phyloP scores from a whole-genome alignment of 2,329 filamentous ascomycete species.

The Hypomyces rosellus region DNA sequence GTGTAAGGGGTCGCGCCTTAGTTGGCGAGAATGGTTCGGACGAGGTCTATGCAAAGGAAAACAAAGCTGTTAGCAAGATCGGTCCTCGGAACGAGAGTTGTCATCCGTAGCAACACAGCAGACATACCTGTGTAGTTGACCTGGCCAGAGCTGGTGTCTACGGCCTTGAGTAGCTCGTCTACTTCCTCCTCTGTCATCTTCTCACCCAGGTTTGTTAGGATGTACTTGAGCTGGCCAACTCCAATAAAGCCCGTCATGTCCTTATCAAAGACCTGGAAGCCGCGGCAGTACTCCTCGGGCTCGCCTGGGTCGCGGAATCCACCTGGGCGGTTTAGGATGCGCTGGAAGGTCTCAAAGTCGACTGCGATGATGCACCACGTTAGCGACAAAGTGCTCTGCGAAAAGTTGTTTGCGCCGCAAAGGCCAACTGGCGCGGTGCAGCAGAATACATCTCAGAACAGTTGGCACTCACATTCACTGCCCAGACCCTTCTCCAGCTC shows the following conservation, averaged over 20 bases:
- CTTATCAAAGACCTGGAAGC: conserved; percentile 99
- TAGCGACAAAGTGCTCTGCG: conserved; percentile 1
- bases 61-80: background rate
- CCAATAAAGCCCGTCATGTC: conserved; percentile 98
- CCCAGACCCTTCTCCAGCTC: conserved; percentile 89
- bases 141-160: conserved; percentile 92
- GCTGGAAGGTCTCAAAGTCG: conserved; percentile 95
- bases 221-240: conserved; percentile 95
- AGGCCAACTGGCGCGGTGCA: background rate
- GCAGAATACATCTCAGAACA: background rate
- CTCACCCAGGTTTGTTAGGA: conserved; percentile 95
- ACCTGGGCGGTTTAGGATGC: conserved; percentile 92
- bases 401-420: background rate
- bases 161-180: conserved; percentile 95
- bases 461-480: conserved; percentile 69
- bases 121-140: conserved; percentile 89
- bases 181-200: conserved; percentile 99
- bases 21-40: conserved; percentile 81
- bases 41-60: conserved; percentile 54
- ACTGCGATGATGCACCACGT: conserved; percentile 46
- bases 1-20: conserved; percentile 33
- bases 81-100: no score
- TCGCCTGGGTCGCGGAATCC: conserved; percentile 98
- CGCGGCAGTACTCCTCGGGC: conserved; percentile 95
- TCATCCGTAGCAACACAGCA: background rate